Evolutionary conservation across 352 stramenopile genomes (phyloP), one percentile per base, ranked within the genome.

Genomic region (Thraustochytrium striatum): DNA sequence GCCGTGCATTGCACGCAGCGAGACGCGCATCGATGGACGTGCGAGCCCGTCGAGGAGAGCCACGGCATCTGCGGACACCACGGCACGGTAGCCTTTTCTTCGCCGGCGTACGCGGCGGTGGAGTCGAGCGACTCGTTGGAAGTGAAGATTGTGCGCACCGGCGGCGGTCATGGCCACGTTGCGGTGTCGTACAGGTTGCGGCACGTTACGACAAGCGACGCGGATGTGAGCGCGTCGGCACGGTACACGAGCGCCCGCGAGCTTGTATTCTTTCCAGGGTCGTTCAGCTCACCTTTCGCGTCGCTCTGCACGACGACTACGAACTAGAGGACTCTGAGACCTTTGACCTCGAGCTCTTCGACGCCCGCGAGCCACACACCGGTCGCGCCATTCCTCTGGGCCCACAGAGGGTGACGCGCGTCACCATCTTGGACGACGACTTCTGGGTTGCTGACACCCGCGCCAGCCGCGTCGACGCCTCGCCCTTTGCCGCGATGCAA

Each of bases 231-330:
- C 0, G 81, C 91, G 2, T 95, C 90, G 0, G 89, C 91, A 33
- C 89, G 89, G 72, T 97, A 97, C 81, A 97, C 92, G 16, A 88
- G 85, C 57, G 87, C 84, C 33, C 89, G 91, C 82, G 86, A 82
- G 39, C 81, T 97, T 7, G 81, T 87, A 36, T 97, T 97, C 72
- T 79, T 75, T 0, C 85, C 87, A 19, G 91, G 90, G 86, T 95
- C 28, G 85, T 97, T 21, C 85, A 89, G 32, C 86, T 94, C 43
- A 89, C 88, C 36, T 96, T 97, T 83, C 81, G 91, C 33, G 72
- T 98, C 30, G 92, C 91, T 25, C 94, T 98, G 70, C 91, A 97
- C 78, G 92, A 97, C 72, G 91, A 98, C 70, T 87, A 89, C 36
- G 52, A 88, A 36, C 70, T 88, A 1, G 88, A 95, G 35, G 82